Evolutionary conservation across 306 rosid species (phyloP), one percentile per base, ranked within the genome.

Genomic region (Alnus rubra): DNA sequence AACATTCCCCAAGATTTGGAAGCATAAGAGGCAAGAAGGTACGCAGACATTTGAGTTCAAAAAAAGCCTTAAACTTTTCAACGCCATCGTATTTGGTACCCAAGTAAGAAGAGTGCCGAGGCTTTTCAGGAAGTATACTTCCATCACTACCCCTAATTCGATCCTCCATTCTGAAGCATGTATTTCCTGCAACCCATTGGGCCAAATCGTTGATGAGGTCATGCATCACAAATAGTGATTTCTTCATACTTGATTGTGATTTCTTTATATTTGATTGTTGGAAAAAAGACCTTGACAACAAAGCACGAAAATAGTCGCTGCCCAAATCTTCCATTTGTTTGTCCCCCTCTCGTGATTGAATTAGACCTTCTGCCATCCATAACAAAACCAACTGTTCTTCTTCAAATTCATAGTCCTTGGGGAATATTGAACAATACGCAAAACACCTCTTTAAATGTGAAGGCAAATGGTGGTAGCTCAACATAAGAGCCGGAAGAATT

Each of bases 291-390:
- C 78, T 70, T 1, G 88, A 81, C 18, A 54, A 56, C 44, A 81
- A 33, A 0, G 69, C 54, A 39, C 54, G 16, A 49, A 73, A 84
- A 51, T 63, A 80, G 15, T 59, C 70, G 11, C 18, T 0, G 2
- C 86, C 82, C 7, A 73, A 56, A 16, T 63, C 69, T 67, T 82
- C 79, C 45, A 50, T 4, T 39, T 39, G 37, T 15, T 53, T 30
- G 9, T 39, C 23, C 6, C 3, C 6, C 3, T 58, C 19, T 6
- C n/a, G 3, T 14, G 77, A 11, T 1, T 6, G 33, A 62, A 84
- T 33, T 3, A 84, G 72, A 14, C 74, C 82, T 37, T 84, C 84
- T 1, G 80, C 87, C 87, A 84, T 73, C 84, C 84, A 80, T 4
- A 33, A 31, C n/a, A 76, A 13, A 1, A 84, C 33, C 39, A 84